Percentiles rank a stretch among this genome's conserved stretches.
These are phyloP conservation scores for Penicillium antarcticum DNA, from an alignment of 495 filamentous ascomycete genomes.

Conservation along the genomic window DNA sequence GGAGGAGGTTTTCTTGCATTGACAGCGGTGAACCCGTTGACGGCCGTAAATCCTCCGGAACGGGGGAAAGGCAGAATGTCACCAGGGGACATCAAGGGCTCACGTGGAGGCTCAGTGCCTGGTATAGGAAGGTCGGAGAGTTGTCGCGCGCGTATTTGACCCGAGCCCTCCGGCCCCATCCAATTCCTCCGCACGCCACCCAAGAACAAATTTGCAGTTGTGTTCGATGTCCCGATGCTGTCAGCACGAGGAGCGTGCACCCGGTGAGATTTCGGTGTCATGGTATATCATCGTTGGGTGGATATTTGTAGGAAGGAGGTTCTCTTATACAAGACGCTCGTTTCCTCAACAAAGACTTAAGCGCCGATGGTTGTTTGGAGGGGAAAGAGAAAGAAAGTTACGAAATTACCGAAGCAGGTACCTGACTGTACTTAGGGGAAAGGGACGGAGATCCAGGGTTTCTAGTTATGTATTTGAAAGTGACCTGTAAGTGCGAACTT, in stretches of 20 bases:
- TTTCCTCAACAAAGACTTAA: neutral
- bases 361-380: too few relatives aligned
- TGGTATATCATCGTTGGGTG: neutral
- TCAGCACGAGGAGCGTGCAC: slow-evolving; percentile 3
- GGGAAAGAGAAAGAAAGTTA: too few relatives aligned
- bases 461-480: too few relatives aligned
- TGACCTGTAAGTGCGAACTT: too few relatives aligned
- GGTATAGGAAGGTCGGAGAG: neutral
- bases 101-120: neutral
- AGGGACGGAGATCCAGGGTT: too few relatives aligned
- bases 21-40: neutral
- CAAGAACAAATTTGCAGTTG: slow-evolving; percentile 64
- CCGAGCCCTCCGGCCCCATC: slow-evolving; percentile 44
- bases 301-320: neutral
- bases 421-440: too few relatives aligned
- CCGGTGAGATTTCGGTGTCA: slow-evolving; percentile 1
- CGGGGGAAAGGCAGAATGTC: slow-evolving; percentile 5
- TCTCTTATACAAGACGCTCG: neutral
- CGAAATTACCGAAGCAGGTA: too few relatives aligned
- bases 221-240: slow-evolving; percentile 59
- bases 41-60: neutral
- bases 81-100: slow-evolving; percentile 22
- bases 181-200: slow-evolving; percentile 64
- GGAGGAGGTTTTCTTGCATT: slow-evolving; percentile 5
- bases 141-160: neutral